Percentiles rank a stretch among this genome's conserved stretches.
phyloP scores from a whole-genome alignment of 768 basidiomycete species.

The Leccinellum albellum region DNA sequence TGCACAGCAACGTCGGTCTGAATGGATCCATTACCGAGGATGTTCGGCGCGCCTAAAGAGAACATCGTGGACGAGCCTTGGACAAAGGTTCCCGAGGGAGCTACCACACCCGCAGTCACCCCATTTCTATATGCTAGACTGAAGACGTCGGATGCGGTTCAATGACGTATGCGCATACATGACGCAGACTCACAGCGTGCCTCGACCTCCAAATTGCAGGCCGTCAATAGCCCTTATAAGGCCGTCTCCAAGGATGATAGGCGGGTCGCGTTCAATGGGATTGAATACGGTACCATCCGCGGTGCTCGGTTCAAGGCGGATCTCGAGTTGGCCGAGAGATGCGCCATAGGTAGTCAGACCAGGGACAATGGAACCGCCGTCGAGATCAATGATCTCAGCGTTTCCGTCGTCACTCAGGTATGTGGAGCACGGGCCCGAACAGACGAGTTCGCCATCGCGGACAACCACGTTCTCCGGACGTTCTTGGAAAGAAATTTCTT shows the following conservation, averaged over 20 bases:
- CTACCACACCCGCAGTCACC: conserved; percentile 58
- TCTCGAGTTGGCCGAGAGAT: conserved; percentile 66
- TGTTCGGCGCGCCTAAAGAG: conserved; percentile 44
- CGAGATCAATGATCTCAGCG: conserved; percentile 52
- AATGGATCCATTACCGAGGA: conserved; percentile 11
- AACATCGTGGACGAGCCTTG: conserved; percentile 62
- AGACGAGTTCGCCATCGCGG: conserved; percentile 50
- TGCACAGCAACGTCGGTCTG: conserved; percentile 64
- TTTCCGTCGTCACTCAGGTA: conserved; percentile 15
- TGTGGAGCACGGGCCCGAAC: conserved; percentile 38
- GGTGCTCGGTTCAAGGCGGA: conserved; percentile 63
- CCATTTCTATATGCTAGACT: conserved; percentile 68
- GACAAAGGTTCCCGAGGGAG: conserved; percentile 48
- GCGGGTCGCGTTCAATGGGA: conserved; percentile 43
- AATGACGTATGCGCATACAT: not conserved
- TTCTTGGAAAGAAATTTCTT: conserved; percentile 24
- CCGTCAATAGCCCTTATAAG: conserved; percentile 41
- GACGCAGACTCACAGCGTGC: conserved; percentile 18
- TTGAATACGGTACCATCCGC: conserved; percentile 63
- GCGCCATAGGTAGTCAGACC: conserved; percentile 72
- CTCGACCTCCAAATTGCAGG: conserved; percentile 15
- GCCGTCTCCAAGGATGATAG: conserved; percentile 22
- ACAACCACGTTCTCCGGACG: conserved; percentile 33
- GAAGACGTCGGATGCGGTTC: not conserved
- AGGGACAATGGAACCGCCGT: conserved; percentile 68